Percentiles rank a stretch among this genome's conserved stretches.
Conservation (phyloP, 805 yeast genomes). For the Wickerhamomyces bisporus region DNA sequence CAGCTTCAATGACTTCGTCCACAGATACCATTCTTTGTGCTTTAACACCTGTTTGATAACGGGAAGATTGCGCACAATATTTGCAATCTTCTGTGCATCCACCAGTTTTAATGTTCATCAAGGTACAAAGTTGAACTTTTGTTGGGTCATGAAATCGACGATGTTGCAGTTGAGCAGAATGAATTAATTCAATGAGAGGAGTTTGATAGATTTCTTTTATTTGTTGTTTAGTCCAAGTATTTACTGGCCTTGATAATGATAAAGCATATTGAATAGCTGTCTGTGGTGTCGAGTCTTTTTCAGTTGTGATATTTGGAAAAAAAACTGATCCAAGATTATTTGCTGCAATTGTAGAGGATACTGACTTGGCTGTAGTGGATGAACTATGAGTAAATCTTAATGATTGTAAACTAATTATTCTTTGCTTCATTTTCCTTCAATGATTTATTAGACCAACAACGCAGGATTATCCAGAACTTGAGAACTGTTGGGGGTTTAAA, state of each 20-base stretch:
- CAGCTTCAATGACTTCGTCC: constrained; percentile 60
- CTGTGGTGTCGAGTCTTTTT: background rate
- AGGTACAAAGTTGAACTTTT: constrained; percentile 70
- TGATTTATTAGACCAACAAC: too few relatives aligned
- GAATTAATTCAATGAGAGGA: constrained; percentile 59
- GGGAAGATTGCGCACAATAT: constrained; percentile 72
- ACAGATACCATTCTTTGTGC: constrained; percentile 59
- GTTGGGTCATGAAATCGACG: constrained; percentile 61
- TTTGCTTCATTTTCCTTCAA: too few relatives aligned
- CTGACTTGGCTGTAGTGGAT: too few relatives aligned
- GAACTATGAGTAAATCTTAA: too few relatives aligned
- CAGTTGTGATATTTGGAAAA: background rate
- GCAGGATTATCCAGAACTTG: too few relatives aligned
- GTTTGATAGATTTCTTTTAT: constrained; percentile 56
- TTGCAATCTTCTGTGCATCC: constrained; percentile 82
- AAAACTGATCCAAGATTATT: too few relatives aligned
- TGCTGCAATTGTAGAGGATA: too few relatives aligned
- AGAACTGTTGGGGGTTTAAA: too few relatives aligned
- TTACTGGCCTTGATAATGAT: constrained; percentile 25
- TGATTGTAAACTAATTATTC: too few relatives aligned
- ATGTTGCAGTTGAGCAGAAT: constrained; percentile 60
- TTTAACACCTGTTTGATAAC: constrained; percentile 65
- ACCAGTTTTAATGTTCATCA: constrained; percentile 71
- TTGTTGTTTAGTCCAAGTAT: constrained; percentile 57
- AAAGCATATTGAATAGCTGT: constrained; percentile 26